Percentiles rank a stretch among this genome's conserved stretches.
These are phyloP conservation scores for Ashbya aceris DNA, from an alignment of 1,139 yeast genomes.

Conservation along the genomic window DNA sequence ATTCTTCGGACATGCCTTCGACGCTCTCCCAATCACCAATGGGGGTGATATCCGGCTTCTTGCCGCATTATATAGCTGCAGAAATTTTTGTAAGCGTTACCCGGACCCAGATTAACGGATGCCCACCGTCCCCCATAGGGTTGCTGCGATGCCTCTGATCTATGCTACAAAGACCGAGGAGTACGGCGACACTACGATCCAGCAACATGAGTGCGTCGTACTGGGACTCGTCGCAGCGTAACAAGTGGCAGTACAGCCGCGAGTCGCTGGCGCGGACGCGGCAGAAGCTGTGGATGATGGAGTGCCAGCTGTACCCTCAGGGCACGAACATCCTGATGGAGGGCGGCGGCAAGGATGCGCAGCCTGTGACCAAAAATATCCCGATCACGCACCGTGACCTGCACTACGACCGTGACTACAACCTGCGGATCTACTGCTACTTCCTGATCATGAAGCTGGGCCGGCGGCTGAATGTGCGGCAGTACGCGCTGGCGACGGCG, in stretches of 20 bases:
- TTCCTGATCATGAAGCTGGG: constrained; percentile 68
- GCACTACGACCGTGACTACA: constrained; percentile 43
- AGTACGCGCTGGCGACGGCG: constrained; percentile 80
- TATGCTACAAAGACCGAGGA: too few species aligned
- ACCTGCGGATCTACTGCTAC: constrained; percentile 61
- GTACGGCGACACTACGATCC: too few species aligned
- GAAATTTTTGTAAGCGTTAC: neutral
- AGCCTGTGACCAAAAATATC: constrained; percentile 32
- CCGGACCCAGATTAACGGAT: neutral
- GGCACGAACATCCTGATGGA: constrained; percentile 28
- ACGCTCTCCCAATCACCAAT: constrained; percentile 5
- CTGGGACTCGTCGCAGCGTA: constrained; percentile 59
- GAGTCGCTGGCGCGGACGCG: constrained; percentile 38
- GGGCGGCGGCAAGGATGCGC: constrained; percentile 13
- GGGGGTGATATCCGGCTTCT: too few species aligned
- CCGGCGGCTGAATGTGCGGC: constrained; percentile 64
- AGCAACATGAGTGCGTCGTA: constrained; percentile 50
- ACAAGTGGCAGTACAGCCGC: constrained; percentile 51
- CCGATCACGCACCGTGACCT: constrained; percentile 36
- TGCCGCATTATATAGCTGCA: too few species aligned
- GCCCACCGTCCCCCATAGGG: too few species aligned
- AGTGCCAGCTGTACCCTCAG: constrained; percentile 28
- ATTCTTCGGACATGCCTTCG: constrained; percentile 50
- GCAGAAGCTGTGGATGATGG: constrained; percentile 31
- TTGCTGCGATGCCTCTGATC: too few species aligned